phyloP scores from a whole-genome alignment of 805 yeast species.

The Torulaspora franciscae region DNA sequence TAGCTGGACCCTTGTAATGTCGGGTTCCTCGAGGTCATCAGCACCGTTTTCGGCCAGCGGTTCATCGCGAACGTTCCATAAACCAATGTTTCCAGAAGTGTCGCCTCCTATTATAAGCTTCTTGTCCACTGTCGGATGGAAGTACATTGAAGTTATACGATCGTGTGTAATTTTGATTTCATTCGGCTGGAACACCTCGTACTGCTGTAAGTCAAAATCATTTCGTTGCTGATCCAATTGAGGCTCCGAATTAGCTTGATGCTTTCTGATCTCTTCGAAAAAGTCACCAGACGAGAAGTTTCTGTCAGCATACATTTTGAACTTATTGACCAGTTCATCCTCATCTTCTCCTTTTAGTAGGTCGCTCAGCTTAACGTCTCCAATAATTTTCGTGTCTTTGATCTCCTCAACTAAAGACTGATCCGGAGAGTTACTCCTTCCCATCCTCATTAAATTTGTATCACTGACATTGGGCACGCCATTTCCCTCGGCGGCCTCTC shows the following conservation, averaged over 20 bases:
- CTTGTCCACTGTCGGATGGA: conserved; percentile 67
- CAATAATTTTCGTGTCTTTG: conserved; percentile 56
- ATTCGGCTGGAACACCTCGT: conserved; percentile 57
- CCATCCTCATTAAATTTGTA: conserved; percentile 22
- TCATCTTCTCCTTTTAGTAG: conserved; percentile 43
- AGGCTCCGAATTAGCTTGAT: conserved; percentile 33
- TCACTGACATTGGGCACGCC: conserved; percentile 31
- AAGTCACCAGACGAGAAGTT: conserved; percentile 65
- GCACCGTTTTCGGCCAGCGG: conserved; percentile 28
- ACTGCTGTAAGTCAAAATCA: conserved; percentile 49
- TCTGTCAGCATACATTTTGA: conserved; percentile 29
- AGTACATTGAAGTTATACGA: conserved; percentile 65
- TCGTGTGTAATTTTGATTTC: conserved; percentile 64
- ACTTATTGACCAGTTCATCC: conserved; percentile 30
- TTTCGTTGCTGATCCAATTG: conserved; percentile 47
- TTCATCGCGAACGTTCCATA: conserved; percentile 64
- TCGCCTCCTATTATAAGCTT: conserved; percentile 81
- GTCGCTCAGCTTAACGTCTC: conserved; percentile 61
- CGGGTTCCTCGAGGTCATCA: conserved; percentile 43
- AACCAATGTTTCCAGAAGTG: conserved; percentile 76
- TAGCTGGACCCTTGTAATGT: conserved; percentile 59
- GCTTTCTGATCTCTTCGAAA: conserved; percentile 47
- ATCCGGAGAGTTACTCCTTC: conserved; percentile 26
- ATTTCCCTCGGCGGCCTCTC: conserved; percentile 53
- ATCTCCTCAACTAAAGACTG: conserved; percentile 45